Base-by-base conservation (phyloP, 2,329 filamentous ascomycete species). In the Alternaria novae-zelandiae region DNA sequence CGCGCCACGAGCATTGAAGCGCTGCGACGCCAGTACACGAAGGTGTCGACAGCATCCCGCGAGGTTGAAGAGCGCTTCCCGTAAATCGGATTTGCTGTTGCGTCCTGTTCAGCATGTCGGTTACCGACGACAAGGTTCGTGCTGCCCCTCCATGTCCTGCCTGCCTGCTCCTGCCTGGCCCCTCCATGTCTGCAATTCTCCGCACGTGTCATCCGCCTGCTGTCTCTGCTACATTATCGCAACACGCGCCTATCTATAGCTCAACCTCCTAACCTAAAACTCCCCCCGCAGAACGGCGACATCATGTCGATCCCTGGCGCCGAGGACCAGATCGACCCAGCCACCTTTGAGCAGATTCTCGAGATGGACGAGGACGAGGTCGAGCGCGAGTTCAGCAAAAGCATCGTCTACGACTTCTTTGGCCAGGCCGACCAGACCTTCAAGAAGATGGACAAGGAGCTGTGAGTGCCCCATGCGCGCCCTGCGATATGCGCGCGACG, bases 291-390 rank as follows among this genome's bases (percentile, higher is more conserved):
- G 74, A 72, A 49, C 69, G 69, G 66, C 64, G 76, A 73, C 74
- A 79, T 79, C 70, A 80, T 80, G 78, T 70, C 68, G 32, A 77
- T 89, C 74, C 84, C 85, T 63, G 88, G 92, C 64, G 88, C 93
- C 69, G 89, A 88, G 63, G 91, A 96, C 69, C 86, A 86, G 77
- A 90, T 99, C 81, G 95, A 98, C 80, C 83, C 85, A 65, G 79
- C 82, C 59, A 97, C 94, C 60, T 99, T 99, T 75, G 89, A 90
- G 74, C 96, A 98, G 84, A 98, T 99, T 79, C 88, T 98, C 67
- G 96, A 98, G 82, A 97, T 99, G 95, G 96, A 99, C 80, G 96
- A 98, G 68, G 91, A 92, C 68, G 91, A 92, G 70, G 88, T 90
- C 11, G 91, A 95, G 68, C 87, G 90, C 72, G 93, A 97, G 53